These are phyloP conservation scores for Taphrina sp. DNA, from an alignment of 1,139 yeast genomes.

Conservation along the genomic window DNA sequence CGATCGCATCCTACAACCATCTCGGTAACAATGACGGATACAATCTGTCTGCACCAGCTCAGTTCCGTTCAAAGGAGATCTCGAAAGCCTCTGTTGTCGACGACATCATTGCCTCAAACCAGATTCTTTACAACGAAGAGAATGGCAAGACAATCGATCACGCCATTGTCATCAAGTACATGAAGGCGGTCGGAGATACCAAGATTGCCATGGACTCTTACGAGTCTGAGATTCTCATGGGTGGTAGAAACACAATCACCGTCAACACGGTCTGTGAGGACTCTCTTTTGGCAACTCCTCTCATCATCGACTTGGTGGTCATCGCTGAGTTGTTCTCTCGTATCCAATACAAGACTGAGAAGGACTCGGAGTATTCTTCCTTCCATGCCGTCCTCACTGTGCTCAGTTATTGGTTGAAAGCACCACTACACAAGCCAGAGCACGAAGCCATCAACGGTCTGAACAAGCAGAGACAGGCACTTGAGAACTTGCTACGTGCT, in stretches of 20 bases:
- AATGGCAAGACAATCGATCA: constrained; percentile 80
- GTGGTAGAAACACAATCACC: constrained; percentile 92
- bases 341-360: constrained; percentile 67
- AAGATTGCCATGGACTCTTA: constrained; percentile 99
- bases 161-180: constrained; percentile 90
- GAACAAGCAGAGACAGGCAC: constrained; percentile 89
- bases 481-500: constrained; percentile 86
- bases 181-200: constrained; percentile 92
- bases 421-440: constrained; percentile 86
- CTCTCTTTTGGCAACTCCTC: constrained; percentile 88
- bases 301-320: constrained; percentile 85
- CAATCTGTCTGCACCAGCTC: constrained; percentile 86
- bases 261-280: constrained; percentile 97
- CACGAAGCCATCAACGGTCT: constrained; percentile 88
- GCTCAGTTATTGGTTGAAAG: constrained; percentile 93
- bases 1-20: constrained; percentile 94
- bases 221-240: constrained; percentile 93
- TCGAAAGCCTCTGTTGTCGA: constrained; percentile 91
- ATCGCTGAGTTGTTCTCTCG: constrained; percentile 88
- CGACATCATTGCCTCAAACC: constrained; percentile 87
- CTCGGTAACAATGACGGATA: constrained; percentile 95
- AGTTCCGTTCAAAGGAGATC: constrained; percentile 92
- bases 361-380: constrained; percentile 53
- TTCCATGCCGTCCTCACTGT: constrained; percentile 85
- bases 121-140: constrained; percentile 78